Base-by-base conservation (phyloP, 371 early-diverging fungal genomes). In the Batrachochytrium dendrobatidis region DNA sequence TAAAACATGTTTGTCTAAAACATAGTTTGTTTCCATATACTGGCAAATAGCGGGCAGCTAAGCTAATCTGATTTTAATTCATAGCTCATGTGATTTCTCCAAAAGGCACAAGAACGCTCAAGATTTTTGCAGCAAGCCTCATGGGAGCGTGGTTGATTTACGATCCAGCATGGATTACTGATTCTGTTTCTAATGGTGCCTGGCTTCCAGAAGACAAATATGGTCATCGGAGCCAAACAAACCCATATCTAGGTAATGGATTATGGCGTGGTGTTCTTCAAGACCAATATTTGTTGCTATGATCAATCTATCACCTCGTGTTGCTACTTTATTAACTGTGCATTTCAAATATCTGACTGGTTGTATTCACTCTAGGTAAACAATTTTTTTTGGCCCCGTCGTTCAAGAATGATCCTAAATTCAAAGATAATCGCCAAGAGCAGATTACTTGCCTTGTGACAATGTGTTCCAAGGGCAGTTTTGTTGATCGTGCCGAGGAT, bases 51-150 rank as follows among this genome's bases (percentile, higher is more conserved):
- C n/a, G n/a, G n/a, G n/a, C n/a, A n/a, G n/a, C n/a, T n/a, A n/a
- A n/a, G n/a, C n/a, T n/a, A n/a, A n/a, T n/a, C n/a, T n/a, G n/a
- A 30, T 1, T 10, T 31, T 10, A 30, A 10, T 30, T 34, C 15
- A 29, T 44, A 60, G 60, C 66, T n/a, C 66, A 66, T 56, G 25
- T 66, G 12, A 55, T 66, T 25, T 35, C 61, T 26, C 59, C 62
- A 3, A 28, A 55, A 26, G 15, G 35, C 6, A 24, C 53, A 8
- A 32, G 56, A 8, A 68, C 69, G 26, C 56, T 68, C 22, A 68
- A 68, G 48, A 68, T 62, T 6, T 65, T 62, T 34, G 64, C 59
- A 1, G 65, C 69, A 12, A 49, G 56, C 1, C 55, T 68, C 7
- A 51, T 45, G 17, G 25, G 35, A 1, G 44, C 48, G 30, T 68